A percentile compares a stretch with the other conserved stretches of the same genome.
phyloP scores from a whole-genome alignment of 2,329 filamentous ascomycete genomes.

The Arthrobotrys conoides region DNA sequence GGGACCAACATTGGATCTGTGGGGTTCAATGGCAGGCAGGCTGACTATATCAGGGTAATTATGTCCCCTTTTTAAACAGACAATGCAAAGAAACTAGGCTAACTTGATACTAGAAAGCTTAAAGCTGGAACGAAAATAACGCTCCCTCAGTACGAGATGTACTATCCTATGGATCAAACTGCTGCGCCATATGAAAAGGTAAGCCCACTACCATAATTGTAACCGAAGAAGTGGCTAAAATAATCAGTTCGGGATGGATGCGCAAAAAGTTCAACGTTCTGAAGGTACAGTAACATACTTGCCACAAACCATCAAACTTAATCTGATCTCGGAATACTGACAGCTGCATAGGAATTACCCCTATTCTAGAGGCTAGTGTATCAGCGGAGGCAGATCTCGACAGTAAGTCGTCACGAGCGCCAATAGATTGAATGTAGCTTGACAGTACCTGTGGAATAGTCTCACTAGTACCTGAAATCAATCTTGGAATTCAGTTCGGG shows the following conservation, averaged over 20 bases:
- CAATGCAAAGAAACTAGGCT: not conserved
- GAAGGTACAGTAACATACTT: not conserved
- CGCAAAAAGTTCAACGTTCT: not conserved
- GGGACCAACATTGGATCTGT: constrained; percentile 62
- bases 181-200: not conserved
- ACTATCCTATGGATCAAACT: constrained; percentile 10
- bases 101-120: constrained; percentile 1
- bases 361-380: not conserved
- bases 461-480: not conserved
- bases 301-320: not conserved
- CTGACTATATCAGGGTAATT: constrained; percentile 45
- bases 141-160: constrained; percentile 10
- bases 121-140: not conserved
- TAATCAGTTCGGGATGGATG: constrained; percentile 3
- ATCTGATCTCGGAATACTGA: too few relatives aligned
- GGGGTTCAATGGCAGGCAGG: constrained; percentile 24
- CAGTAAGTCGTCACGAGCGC: not conserved
- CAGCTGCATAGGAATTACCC: not conserved
- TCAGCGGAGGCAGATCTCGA: not conserved
- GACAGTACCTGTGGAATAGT: not conserved
- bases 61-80: not conserved
- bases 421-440: not conserved
- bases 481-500: constrained; percentile 7
- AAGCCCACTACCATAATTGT: constrained; percentile 53
- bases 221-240: not conserved